Evolutionary conservation across 2,329 filamentous ascomycete genomes (phyloP).

Genomic region (Chaetomiaceae sp.): DNA sequence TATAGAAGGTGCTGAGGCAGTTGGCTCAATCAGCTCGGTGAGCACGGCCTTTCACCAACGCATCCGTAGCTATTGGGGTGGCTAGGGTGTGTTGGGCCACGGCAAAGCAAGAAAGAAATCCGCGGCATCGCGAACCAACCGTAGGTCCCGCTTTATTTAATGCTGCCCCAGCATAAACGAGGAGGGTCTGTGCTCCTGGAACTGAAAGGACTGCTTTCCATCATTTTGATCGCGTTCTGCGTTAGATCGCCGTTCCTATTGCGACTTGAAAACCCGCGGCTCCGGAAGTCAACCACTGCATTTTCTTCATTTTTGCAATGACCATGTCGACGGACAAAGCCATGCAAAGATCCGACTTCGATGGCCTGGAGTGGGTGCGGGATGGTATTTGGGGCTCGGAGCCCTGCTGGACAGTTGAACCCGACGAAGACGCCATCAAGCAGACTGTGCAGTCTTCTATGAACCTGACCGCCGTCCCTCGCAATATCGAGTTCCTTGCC

Average conservation of each 20-base stretch:
- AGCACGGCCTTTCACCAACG: too few species aligned
- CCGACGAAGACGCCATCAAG: slow-evolving; percentile 3
- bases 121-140: too few species aligned
- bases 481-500: slow-evolving; percentile 7
- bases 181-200: too few species aligned
- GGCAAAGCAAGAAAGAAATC: too few species aligned
- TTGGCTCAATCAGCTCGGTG: background rate
- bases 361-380: slow-evolving; percentile 6
- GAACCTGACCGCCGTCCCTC: background rate
- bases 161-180: too few species aligned
- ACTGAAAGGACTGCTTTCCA: too few species aligned
- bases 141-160: too few species aligned
- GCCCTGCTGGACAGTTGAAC: slow-evolving; percentile 8
- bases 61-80: too few species aligned
- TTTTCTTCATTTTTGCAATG: background rate
- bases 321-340: background rate
- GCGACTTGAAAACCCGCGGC: background rate
- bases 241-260: background rate
- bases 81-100: too few species aligned
- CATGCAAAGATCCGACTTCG: background rate
- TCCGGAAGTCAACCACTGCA: background rate
- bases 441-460: background rate
- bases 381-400: slow-evolving; percentile 3
- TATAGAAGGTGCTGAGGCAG: background rate
- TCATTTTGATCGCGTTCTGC: background rate